These are phyloP conservation scores for Geum urbanum DNA, from an alignment of 306 rosid species.

Conservation along the genomic window DNA sequence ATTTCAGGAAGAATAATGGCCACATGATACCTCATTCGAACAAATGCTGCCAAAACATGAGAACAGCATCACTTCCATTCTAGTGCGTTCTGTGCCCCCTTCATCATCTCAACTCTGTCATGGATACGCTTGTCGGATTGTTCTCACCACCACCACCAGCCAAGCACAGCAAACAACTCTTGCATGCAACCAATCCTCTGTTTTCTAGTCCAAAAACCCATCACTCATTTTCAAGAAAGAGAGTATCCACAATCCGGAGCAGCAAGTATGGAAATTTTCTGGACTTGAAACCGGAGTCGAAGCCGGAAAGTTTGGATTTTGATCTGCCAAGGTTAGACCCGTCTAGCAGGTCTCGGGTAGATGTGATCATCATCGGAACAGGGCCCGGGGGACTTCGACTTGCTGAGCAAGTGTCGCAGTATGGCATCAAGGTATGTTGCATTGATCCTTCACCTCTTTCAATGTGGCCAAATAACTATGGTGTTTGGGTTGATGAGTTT, in stretches of 20 bases:
- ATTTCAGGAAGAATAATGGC: neutral
- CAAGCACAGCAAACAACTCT: constrained; percentile 17
- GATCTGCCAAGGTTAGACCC: constrained; percentile 59
- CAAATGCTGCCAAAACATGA: neutral
- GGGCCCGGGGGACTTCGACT: constrained; percentile 81
- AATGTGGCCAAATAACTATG: constrained; percentile 85
- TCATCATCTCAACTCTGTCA: constrained; percentile 11
- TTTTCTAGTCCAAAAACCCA: constrained; percentile 21
- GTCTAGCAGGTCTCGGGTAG: constrained; percentile 34
- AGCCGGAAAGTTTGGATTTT: constrained; percentile 38
- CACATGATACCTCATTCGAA: neutral
- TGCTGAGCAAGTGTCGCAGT: constrained; percentile 61
- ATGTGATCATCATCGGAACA: constrained; percentile 62
- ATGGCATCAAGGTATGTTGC: constrained; percentile 72
- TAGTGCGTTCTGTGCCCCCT: neutral
- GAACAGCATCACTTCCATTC: neutral
- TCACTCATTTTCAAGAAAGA: constrained; percentile 27
- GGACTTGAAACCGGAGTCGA: constrained; percentile 46
- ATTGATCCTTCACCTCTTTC: constrained; percentile 78
- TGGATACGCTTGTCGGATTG: constrained; percentile 36
- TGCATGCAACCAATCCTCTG: constrained; percentile 27
- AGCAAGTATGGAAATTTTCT: constrained; percentile 56
- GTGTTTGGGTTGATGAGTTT: constrained; percentile 84
- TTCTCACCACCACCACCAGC: constrained; percentile 33
- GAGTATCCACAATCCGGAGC: constrained; percentile 21